phyloP scores from a whole-genome alignment of 2,329 filamentous ascomycete genomes.

The Zymoseptoria pseudotritici region DNA sequence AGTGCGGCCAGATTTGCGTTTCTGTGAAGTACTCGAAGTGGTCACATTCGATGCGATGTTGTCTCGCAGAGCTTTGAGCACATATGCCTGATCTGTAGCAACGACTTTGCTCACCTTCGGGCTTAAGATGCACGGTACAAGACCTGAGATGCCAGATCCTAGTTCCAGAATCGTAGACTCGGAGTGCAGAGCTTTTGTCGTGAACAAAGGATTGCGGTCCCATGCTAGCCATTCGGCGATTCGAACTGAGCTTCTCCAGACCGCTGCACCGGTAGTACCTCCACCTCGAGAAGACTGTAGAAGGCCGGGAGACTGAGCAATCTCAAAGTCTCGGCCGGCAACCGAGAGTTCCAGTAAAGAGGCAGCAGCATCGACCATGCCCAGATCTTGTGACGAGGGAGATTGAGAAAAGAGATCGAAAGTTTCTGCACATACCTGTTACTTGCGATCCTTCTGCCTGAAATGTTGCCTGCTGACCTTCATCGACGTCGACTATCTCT shows the following conservation, averaged over 20 bases:
- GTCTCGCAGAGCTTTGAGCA: constrained; percentile 64
- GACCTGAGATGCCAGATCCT: constrained; percentile 77
- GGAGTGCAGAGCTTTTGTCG: constrained; percentile 44
- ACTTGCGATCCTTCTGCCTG: not conserved
- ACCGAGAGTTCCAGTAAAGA: constrained; percentile 48
- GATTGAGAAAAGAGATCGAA: constrained; percentile 77
- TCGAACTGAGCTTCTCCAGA: constrained; percentile 85
- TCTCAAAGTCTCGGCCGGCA: constrained; percentile 60
- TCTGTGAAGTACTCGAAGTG: not conserved
- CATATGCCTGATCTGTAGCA: constrained; percentile 83
- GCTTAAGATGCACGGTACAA: constrained; percentile 64
- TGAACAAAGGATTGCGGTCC: constrained; percentile 56
- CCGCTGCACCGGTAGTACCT: constrained; percentile 68
- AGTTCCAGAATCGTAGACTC: constrained; percentile 66
- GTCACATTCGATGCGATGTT: constrained; percentile 61
- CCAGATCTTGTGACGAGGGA: constrained; percentile 68
- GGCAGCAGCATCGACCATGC: constrained; percentile 72
- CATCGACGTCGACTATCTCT: constrained; percentile 16
- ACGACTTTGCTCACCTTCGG: constrained; percentile 58
- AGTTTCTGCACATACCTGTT: constrained; percentile 55
- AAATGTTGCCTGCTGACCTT: constrained; percentile 12
- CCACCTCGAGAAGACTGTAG: constrained; percentile 67
- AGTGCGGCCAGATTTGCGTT: not conserved
- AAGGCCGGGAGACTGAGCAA: constrained; percentile 77
- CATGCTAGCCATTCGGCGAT: constrained; percentile 74